Conservation (phyloP, 2,329 filamentous ascomycete genomes). For the Penicillium sp. region DNA sequence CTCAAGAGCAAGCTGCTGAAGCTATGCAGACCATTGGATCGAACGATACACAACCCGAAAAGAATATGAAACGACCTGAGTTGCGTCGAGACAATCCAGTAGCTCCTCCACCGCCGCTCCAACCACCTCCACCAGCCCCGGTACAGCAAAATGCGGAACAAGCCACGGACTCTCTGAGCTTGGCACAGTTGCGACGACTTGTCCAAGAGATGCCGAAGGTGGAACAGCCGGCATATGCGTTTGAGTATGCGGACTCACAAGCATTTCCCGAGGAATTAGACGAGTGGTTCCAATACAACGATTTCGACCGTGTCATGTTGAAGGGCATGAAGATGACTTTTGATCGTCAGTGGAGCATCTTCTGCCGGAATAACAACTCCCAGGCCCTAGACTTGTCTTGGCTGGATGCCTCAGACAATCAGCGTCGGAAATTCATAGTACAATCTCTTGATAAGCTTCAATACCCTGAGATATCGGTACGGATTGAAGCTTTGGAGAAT, state of each 20-base stretch:
- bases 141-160: conserved; percentile 38
- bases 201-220: conserved; percentile 71
- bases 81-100: conserved; percentile 38
- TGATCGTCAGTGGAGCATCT: conserved; percentile 70
- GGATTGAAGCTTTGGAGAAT: conserved; percentile 49
- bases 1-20: conserved; percentile 27
- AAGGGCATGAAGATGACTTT: conserved; percentile 75
- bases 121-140: conserved; percentile 50
- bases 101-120: conserved; percentile 43
- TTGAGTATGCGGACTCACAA: conserved; percentile 73
- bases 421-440: conserved; percentile 43
- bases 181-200: conserved; percentile 71
- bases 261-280: conserved; percentile 85
- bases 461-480: conserved; percentile 39
- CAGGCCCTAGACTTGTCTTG: conserved; percentile 57
- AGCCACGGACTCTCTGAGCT: conserved; percentile 68
- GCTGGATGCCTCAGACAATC: conserved; percentile 63
- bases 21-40: conserved; percentile 9
- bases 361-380: conserved; percentile 39
- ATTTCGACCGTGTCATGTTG: conserved; percentile 79
- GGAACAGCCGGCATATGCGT: conserved; percentile 79
- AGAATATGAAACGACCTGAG: conserved; percentile 33
- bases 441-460: conserved; percentile 39
- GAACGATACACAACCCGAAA: conserved; percentile 16
- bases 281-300: conserved; percentile 95